phyloP scores from a whole-genome alignment of 2,329 filamentous ascomycete species.

The Penicillium sp. region DNA sequence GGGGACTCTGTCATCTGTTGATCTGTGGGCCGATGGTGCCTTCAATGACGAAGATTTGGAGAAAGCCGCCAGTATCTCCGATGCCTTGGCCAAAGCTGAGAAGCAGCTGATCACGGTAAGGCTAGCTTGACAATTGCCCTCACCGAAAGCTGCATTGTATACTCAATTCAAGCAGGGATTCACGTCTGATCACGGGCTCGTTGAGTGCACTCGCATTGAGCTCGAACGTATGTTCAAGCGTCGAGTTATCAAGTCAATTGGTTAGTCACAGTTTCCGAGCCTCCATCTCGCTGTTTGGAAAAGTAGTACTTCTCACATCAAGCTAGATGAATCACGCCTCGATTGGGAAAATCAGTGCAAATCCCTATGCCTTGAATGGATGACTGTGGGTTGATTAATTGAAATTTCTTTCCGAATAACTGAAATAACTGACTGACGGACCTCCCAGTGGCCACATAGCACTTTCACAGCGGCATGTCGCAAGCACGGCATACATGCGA shows the following conservation, averaged over 20 bases:
- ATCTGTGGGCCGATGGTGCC: slow-evolving; percentile 18
- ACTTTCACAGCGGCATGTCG: not conserved
- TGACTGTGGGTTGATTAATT: not conserved
- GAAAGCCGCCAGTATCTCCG: slow-evolving; percentile 16
- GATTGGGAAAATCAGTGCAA: not conserved
- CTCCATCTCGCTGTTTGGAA: not conserved
- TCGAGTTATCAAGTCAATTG: not conserved
- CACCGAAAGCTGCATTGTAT: not conserved
- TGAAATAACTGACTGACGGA: not conserved
- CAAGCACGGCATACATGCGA: not conserved
- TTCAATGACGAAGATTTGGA: slow-evolving; percentile 12
- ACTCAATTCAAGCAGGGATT: not conserved
- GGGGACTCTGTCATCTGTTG: slow-evolving; percentile 18
- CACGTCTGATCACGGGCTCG: not conserved
- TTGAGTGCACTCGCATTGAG: not conserved
- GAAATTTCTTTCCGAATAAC: not conserved
- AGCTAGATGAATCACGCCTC: not conserved
- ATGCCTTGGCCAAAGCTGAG: slow-evolving; percentile 10
- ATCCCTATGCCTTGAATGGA: not conserved
- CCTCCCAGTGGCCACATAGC: not conserved
- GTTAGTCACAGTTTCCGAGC: not conserved
- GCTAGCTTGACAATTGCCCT: not conserved
- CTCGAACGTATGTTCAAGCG: not conserved
- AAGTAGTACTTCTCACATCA: not conserved
- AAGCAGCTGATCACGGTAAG: not conserved